A percentile compares a stretch with the other conserved stretches of the same genome.
phyloP scores from a whole-genome alignment of 805 yeast species.

The Candida tibetensis region DNA sequence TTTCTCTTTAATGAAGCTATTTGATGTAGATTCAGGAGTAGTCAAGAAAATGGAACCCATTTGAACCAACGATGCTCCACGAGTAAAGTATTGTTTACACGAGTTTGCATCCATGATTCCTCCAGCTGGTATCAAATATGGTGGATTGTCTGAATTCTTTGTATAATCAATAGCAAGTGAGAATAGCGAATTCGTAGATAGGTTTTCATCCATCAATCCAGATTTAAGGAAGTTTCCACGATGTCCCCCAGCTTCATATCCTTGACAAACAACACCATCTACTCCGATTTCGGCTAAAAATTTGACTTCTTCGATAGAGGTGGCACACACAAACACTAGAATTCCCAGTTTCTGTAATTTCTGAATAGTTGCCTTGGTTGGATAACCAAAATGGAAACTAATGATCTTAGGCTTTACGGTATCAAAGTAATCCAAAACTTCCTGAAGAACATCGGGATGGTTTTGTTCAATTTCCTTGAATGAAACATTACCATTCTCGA shows the following conservation, averaged over 20 bases:
- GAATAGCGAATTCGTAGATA: constrained; percentile 34
- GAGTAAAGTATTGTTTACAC: constrained; percentile 26
- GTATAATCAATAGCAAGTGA: constrained; percentile 3
- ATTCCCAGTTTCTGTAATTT: constrained; percentile 36
- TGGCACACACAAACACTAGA: constrained; percentile 46
- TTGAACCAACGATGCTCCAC: constrained; percentile 53
- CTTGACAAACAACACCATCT: constrained; percentile 54
- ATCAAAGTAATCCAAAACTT: constrained; percentile 16
- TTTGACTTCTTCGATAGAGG: constrained; percentile 43
- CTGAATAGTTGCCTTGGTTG: constrained; percentile 28
- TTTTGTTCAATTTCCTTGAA: constrained; percentile 27
- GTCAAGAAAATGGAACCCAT: constrained; percentile 53
- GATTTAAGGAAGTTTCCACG: constrained; percentile 45
- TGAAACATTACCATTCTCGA: constrained; percentile 26
- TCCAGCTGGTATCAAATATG: constrained; percentile 47
- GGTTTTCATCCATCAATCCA: constrained; percentile 27
- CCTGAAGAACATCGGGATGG: constrained; percentile 13
- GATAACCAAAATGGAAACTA: constrained; percentile 56
- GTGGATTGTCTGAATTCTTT: constrained; percentile 15
- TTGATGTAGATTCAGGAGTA: constrained; percentile 27
- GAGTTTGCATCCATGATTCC: constrained; percentile 42
- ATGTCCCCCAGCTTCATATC: constrained; percentile 67
- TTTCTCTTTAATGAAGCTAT: constrained; percentile 15
- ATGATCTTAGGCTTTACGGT: constrained; percentile 40
- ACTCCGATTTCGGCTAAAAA: constrained; percentile 28